Conservation (phyloP, 108 stramenopile species). For the Pseudonitzschia pungens region DNA sequence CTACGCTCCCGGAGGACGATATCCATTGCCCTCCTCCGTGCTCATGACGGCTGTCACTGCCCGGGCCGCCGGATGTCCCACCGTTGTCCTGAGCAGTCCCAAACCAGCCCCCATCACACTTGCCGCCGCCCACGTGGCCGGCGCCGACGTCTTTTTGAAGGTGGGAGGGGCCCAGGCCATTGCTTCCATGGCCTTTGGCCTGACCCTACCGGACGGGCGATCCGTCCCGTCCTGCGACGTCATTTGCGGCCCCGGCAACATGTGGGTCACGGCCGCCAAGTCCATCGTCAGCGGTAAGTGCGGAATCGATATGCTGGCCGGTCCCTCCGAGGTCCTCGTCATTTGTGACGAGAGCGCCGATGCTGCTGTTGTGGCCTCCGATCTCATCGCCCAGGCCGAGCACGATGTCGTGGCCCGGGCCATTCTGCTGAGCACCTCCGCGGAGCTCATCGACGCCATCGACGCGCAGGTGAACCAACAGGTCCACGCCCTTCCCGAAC, state of each 20-base stretch:
- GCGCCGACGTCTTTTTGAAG: conserved; percentile 85
- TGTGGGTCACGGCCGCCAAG: conserved; percentile 99
- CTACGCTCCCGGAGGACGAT: conserved; percentile 98
- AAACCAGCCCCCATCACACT: conserved; percentile 90
- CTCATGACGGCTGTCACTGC: conserved; percentile 98
- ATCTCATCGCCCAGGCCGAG: conserved; percentile 98
- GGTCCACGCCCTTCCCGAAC: conserved; percentile 82
- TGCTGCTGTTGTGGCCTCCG: conserved; percentile 92
- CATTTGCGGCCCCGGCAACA: conserved; percentile 98
- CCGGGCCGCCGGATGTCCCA: conserved; percentile 91
- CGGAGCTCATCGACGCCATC: conserved; percentile 62
- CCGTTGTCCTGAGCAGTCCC: conserved; percentile 91
- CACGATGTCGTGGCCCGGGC: conserved; percentile 98
- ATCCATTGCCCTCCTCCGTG: conserved; percentile 96
- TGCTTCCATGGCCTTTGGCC: conserved; percentile 93
- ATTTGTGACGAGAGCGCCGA: conserved; percentile 94
- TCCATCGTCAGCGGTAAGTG: conserved; percentile 89
- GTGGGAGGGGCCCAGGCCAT: conserved; percentile 98
- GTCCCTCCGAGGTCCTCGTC: conserved; percentile 97
- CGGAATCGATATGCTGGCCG: conserved; percentile 99
- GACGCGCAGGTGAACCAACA: conserved; percentile 73
- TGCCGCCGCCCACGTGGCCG: conserved; percentile 89
- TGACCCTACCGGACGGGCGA: neutral
- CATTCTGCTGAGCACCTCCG: conserved; percentile 78
- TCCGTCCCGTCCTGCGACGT: conserved; percentile 79